Evolutionary conservation across 352 stramenopile genomes (phyloP), one percentile per base, ranked within the genome.

Genomic region (Vaucheria bursata): DNA sequence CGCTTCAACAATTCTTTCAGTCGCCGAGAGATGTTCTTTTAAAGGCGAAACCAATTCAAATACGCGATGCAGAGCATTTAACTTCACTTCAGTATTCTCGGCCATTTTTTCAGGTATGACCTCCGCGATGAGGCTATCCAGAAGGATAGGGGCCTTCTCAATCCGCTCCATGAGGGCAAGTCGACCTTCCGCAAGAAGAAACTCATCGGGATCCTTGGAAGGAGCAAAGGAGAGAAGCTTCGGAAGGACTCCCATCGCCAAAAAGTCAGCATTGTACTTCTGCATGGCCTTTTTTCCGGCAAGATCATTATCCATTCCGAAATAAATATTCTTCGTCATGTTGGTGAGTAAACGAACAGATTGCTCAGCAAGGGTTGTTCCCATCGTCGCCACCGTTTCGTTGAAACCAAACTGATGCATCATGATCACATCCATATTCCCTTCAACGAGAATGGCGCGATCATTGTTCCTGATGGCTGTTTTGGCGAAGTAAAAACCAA

Each of bases 401-500:
- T 18, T 59, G 45, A 59, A 59, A 59, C 45, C 45, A 59, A 59
- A 59, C 45, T 59, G 45, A 59, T 59, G 45, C 45, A 59, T 59
- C 45, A 59, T 59, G 12, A 59, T 25, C 18, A 25, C 45, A 25
- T 59, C 45, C 45, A 59, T 59, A 25, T 59, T 59, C 12, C 45
- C 45, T 59, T 59, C 45, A 18, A 59, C 45, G 12, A 59, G 12
- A 25, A 59, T 59, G 12, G 25, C 45, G 45, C 45, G 45, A 59
- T 59, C 45, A 25, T 18, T 59, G 18, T 59, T 18, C 12, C 45
- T 18, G 45, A 59, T 59, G 45, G 45, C 45, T 18, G 12, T 59
- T 59, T 59, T 59, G 45, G 45, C 45, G 18, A 59, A 59, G 25
- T 18, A 59, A 59, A 18, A 59, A 18, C 45, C 45, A 59, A 59